A percentile compares a stretch with the other conserved stretches of the same genome.
Conservation (phyloP, 2,329 filamentous ascomycete species). For the Blastomyces emzantsi region DNA sequence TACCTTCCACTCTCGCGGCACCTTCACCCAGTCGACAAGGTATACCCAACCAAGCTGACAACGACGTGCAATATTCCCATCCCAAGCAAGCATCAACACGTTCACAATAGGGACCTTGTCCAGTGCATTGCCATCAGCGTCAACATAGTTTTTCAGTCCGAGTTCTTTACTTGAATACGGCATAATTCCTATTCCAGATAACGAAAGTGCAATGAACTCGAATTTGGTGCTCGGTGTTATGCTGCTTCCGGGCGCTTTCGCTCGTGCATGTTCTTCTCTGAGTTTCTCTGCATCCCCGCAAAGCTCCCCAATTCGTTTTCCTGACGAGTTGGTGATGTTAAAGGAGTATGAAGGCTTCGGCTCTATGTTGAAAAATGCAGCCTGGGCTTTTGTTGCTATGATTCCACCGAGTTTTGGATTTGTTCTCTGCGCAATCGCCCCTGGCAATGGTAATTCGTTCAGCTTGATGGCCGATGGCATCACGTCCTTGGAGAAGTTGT, state of each 20-base stretch:
- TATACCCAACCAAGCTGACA: not conserved
- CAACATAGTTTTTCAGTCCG: conserved; percentile 1
- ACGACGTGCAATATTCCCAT: not conserved
- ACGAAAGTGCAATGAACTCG: conserved; percentile 5
- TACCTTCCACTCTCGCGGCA: not conserved
- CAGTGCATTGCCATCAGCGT: not conserved
- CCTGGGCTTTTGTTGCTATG: not conserved
- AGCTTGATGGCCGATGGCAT: not conserved
- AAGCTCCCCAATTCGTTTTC: not conserved
- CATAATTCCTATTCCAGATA: not conserved
- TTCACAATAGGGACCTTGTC: conserved; percentile 4
- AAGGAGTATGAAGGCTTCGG: not conserved
- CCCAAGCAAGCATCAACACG: not conserved
- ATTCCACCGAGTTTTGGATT: not conserved
- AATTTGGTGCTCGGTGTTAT: not conserved
- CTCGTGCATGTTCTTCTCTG: not conserved
- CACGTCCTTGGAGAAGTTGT: not conserved
- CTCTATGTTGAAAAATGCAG: not conserved
- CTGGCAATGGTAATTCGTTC: not conserved
- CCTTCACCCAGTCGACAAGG: not conserved
- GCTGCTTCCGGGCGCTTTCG: not conserved
- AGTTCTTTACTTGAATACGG: not conserved
- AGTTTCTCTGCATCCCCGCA: not conserved
- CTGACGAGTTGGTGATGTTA: not conserved
- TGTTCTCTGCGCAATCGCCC: not conserved